Evolutionary conservation across 2,329 filamentous ascomycete genomes (phyloP), one percentile per base, ranked within the genome.

Genomic region (Neoarthrinium moseri): DNA sequence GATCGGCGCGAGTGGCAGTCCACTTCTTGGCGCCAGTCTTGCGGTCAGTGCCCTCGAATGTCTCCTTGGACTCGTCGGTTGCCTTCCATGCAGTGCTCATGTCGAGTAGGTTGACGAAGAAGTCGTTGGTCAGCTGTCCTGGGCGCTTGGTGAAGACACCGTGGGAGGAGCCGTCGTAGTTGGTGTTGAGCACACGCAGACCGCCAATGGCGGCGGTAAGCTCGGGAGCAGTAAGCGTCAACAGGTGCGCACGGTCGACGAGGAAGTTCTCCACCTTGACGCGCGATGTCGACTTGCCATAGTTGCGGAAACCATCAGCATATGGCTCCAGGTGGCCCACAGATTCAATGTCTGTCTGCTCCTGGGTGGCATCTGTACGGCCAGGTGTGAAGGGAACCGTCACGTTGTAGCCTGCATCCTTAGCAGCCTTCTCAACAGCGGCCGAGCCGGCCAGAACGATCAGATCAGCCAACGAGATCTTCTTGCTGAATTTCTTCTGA

Each of bases 221-320:
- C 67, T 91, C 86, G 1, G 87, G 86, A 1, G 83, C 77, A 7
- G 84, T 78, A 6, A 91, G 80, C 3, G 75, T 87, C 13, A 91
- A 79, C 17, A 87, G 80, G 51, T 87, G 73, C 2, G 87, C 87
- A 52, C 74, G 76, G 76, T 91, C 87, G 40, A 91, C 74, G 17
- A 91, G 77, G 61, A 81, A 75, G 57, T 87, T 78, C 70, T 91
- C 87, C 6, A 81, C 77, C 55, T 74, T 75, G 24, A 83, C 83
- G 33, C 83, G 81, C 2, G 67, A 49, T 3, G 75, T 82, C 2
- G 78, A 78, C 53, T 78, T 73, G 59, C 86, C 86, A 62, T 87
- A 90, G 77, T 87, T 91, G 61, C 87, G 85, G 86, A 91, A 91
- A 5, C 84, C 86, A 52, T 91, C 87, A n/a, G 77, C 78, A 23